Conservation (phyloP, 208 protist genomes). For the Crithidia bombi region DNA sequence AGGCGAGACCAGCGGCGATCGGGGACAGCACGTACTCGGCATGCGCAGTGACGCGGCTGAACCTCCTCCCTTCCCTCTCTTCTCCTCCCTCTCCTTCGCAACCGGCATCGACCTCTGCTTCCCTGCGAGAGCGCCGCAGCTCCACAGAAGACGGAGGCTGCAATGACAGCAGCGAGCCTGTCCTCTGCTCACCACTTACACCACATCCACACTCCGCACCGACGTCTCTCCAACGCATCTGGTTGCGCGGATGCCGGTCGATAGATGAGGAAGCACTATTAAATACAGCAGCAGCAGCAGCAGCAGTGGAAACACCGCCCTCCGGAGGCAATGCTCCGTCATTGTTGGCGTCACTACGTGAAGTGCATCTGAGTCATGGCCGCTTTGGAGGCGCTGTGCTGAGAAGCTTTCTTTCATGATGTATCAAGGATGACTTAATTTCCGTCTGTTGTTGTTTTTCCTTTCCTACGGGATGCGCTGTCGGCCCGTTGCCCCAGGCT, state of each 20-base stretch:
- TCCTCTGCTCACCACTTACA: neutral
- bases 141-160: too few relatives aligned
- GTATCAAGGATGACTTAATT: neutral
- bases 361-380: conserved; percentile 33
- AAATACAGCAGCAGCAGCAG: neutral
- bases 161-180: neutral
- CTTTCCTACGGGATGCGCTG: too few relatives aligned
- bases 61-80: neutral
- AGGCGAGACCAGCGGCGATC: too few relatives aligned
- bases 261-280: conserved; percentile 20
- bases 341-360: conserved; percentile 9
- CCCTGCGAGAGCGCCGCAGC: too few relatives aligned
- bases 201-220: neutral
- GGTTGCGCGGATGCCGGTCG: conserved; percentile 41
- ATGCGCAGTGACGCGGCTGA: neutral
- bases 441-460: conserved; percentile 12
- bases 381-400: conserved; percentile 24
- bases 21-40: neutral
- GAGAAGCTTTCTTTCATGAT: conserved; percentile 8
- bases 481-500: too few relatives aligned
- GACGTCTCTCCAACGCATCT: conserved; percentile 35
- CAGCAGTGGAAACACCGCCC: neutral
- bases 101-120: too few relatives aligned
- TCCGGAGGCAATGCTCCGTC: neutral
- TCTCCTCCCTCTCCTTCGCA: neutral